Evolutionary conservation across 2,329 filamentous ascomycete species (phyloP), one percentile per base, ranked within the genome.

Genomic region (Aspergillus awamori): DNA sequence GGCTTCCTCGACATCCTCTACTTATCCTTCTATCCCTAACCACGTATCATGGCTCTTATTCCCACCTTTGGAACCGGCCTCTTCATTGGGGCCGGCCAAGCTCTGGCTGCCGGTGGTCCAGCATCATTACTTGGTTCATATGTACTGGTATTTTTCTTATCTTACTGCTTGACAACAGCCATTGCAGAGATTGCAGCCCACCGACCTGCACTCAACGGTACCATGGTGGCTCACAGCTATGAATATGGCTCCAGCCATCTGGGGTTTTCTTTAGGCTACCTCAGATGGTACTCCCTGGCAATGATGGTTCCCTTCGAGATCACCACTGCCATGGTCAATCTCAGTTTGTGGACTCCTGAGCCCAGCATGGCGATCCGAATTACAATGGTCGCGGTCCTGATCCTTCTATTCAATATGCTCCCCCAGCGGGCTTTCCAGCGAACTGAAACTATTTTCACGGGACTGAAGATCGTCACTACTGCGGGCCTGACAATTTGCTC

Each of bases 301-400:
- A 76, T 82, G 59, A 73, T 81, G 30, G 75, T 82, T 2, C 81
- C 79, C 57, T 83, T 84, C 62, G 87, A 90, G 73, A 87, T 89
- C 61, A 86, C 85, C 0, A 87, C 87, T n/a, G 86, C 86, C 28
- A 83, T 86, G 65, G 83, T 89, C 28, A 80, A 89, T 36, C 84
- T 89, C 65, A 77, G 85, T 61, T 85, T 85, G 68, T 90, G 87
- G 87, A 69, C 72, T 17, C 75, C 77, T 11, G 70, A 69, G 5
- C 56, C 75, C 26, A 72, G 72, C 8, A 71, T 80, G 26, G 76
- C 75, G 6, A 70, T 77, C 24, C 81, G 79, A 69, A 76, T 83
- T 53, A 82, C 81, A 7, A 81, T 87, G 60, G 74, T 87, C 55
- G 81, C 88, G 53, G 70, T 83, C n/a, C 78, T 89, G 30, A 83